Evolutionary conservation across 805 yeast genomes (phyloP).

Genomic region (Candida golubevii): DNA sequence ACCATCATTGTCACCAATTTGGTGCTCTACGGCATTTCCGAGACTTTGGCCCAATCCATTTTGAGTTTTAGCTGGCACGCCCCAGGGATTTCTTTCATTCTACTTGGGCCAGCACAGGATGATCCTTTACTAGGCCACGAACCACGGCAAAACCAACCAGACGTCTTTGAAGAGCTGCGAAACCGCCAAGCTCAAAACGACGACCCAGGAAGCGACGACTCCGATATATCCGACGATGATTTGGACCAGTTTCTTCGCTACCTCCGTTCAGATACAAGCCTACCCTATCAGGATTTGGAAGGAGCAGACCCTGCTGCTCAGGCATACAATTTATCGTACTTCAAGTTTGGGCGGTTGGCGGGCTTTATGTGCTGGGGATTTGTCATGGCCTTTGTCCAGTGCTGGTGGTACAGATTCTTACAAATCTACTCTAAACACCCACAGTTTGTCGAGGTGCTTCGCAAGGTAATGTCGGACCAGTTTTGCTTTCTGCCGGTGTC

Average conservation of each 20-base stretch:
- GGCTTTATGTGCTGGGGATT: conserved; percentile 90
- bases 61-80: conserved; percentile 21
- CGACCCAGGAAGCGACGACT: conserved; percentile 14
- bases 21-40: conserved; percentile 85
- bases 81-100: conserved; percentile 3
- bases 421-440: conserved; percentile 82
- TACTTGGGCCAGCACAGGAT: not conserved
- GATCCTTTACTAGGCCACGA: not conserved
- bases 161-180: not conserved
- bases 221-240: conserved; percentile 25
- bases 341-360: conserved; percentile 64
- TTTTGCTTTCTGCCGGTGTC: conserved; percentile 85
- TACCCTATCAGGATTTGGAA: conserved; percentile 2
- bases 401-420: conserved; percentile 82
- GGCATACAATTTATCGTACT: conserved; percentile 31
- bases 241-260: conserved; percentile 33
- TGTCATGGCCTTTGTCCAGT: conserved; percentile 74
- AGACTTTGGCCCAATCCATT: conserved; percentile 79
- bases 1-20: conserved; percentile 80
- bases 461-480: conserved; percentile 88
- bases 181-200: not conserved
- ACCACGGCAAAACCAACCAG: not conserved
- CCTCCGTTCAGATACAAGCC: conserved; percentile 24
- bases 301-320: conserved; percentile 1
- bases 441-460: conserved; percentile 75